Percentiles rank a stretch among this genome's conserved stretches.
These are phyloP conservation scores for Neurospora cerealis DNA, from an alignment of 495 filamentous ascomycete genomes.

Conservation along the genomic window DNA sequence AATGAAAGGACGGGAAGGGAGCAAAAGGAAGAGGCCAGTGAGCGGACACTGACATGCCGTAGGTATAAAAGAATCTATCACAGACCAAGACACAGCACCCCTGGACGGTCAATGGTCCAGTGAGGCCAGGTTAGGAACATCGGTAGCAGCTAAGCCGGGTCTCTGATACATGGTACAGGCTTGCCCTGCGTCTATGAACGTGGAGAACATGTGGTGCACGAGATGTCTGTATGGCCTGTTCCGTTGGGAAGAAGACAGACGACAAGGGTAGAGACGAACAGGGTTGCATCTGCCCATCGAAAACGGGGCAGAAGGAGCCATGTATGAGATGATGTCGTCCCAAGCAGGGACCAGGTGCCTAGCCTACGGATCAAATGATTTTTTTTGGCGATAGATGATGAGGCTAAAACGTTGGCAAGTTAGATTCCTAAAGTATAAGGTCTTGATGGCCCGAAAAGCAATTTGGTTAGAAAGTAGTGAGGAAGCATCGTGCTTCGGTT, in stretches of 20 bases:
- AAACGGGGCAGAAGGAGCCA: slow-evolving; percentile 21
- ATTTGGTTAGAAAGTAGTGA: not conserved
- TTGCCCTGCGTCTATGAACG: slow-evolving; percentile 36
- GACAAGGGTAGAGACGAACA: slow-evolving; percentile 20
- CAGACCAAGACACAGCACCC: slow-evolving; percentile 25
- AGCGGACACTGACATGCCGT: slow-evolving; percentile 27
- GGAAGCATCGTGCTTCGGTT: not conserved
- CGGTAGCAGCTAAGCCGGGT: slow-evolving; percentile 44
- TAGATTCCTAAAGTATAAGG: not conserved
- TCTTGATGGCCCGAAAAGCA: not conserved
- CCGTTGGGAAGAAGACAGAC: slow-evolving; percentile 22
- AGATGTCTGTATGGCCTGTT: slow-evolving; percentile 33
- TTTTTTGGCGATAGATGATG: not conserved
- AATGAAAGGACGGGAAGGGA: slow-evolving; percentile 27
- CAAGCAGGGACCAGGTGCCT: not conserved
- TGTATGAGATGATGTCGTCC: slow-evolving; percentile 5
- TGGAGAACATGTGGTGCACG: slow-evolving; percentile 35
- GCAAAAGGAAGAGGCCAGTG: slow-evolving; percentile 20
- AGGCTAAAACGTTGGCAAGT: not conserved
- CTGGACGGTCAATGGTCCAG: slow-evolving; percentile 28
- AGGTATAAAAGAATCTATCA: slow-evolving; percentile 39
- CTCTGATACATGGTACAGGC: slow-evolving; percentile 34
- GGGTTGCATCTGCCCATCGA: slow-evolving; percentile 38
- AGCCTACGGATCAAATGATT: not conserved
- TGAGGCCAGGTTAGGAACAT: slow-evolving; percentile 38